These are phyloP conservation scores for Ceratobasidium theobromae DNA, from an alignment of 1,284 basidiomycete genomes.

Conservation along the genomic window DNA sequence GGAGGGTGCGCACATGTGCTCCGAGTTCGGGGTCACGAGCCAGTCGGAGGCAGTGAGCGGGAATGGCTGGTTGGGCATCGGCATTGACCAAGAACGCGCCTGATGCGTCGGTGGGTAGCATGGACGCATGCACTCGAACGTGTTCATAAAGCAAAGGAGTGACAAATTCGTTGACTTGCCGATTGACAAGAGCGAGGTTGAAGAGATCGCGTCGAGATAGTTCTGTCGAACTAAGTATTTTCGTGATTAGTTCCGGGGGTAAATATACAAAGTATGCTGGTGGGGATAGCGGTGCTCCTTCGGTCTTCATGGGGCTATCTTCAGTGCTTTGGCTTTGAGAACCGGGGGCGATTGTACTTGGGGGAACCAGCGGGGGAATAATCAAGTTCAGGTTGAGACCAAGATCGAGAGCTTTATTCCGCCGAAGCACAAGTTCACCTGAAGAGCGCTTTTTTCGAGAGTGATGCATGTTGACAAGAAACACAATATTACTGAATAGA, in stretches of 20 bases:
- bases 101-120: slow-evolving; percentile 20
- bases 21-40: slow-evolving; percentile 26
- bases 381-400: slow-evolving; percentile 18
- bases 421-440: slow-evolving; percentile 3
- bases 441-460: slow-evolving; percentile 28
- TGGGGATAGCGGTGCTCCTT: slow-evolving; percentile 19
- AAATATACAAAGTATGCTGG: slow-evolving; percentile 29
- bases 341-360: background rate
- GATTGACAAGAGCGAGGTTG: slow-evolving; percentile 27
- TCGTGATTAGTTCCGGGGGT: slow-evolving; percentile 16
- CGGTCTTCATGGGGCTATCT: slow-evolving; percentile 2
- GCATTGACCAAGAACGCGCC: slow-evolving; percentile 24
- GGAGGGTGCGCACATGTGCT: slow-evolving; percentile 23
- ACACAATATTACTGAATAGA: background rate
- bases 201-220: slow-evolving; percentile 24
- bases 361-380: slow-evolving; percentile 16
- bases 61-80: slow-evolving; percentile 26
- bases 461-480: slow-evolving; percentile 18
- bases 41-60: slow-evolving; percentile 16
- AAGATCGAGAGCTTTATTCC: slow-evolving; percentile 18
- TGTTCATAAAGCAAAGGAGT: slow-evolving; percentile 26
- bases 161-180: slow-evolving; percentile 27
- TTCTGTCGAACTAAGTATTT: slow-evolving; percentile 2
- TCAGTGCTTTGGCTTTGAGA: background rate
- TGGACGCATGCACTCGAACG: slow-evolving; percentile 10